Conservation (phyloP, 2,329 filamentous ascomycete species). For the Rutstroemia sp. region DNA sequence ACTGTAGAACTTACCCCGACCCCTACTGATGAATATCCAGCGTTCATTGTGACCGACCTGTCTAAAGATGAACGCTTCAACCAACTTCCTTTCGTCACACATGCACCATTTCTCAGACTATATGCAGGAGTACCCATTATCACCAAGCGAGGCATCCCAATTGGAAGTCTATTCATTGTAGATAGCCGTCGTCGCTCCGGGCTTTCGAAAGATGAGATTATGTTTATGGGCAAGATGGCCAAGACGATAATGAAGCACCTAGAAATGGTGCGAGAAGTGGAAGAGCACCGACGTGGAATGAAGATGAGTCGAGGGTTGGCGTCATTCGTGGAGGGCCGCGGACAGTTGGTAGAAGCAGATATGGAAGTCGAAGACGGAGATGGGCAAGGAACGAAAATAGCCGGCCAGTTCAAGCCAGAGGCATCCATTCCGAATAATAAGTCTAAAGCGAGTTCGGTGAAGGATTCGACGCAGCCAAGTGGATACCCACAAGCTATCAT, state of each 20-base stretch:
- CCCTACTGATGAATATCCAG: slow-evolving; percentile 20
- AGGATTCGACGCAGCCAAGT: slow-evolving; percentile 7
- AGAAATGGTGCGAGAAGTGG: slow-evolving; percentile 47
- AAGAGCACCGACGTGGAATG: slow-evolving; percentile 46
- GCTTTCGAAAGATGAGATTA: slow-evolving; percentile 40
- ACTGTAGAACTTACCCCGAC: slow-evolving; percentile 24
- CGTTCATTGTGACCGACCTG: slow-evolving; percentile 28
- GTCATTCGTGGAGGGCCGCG: slow-evolving; percentile 43
- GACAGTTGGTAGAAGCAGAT: slow-evolving; percentile 25
- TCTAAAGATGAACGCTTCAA: slow-evolving; percentile 26
- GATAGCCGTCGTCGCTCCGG: slow-evolving; percentile 48
- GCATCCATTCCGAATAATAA: slow-evolving; percentile 13
- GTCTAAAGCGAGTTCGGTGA: slow-evolving; percentile 16
- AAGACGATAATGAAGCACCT: slow-evolving; percentile 53
- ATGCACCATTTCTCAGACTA: slow-evolving; percentile 22
- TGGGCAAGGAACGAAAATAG: slow-evolving; percentile 26
- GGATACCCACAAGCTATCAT: slow-evolving; percentile 6
- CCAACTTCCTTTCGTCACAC: slow-evolving; percentile 24
- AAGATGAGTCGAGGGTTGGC: slow-evolving; percentile 48
- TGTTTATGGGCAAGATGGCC: slow-evolving; percentile 51
- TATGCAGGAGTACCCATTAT: slow-evolving; percentile 30
- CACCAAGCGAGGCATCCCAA: slow-evolving; percentile 31
- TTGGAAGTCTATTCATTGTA: slow-evolving; percentile 55
- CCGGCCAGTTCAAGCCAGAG: slow-evolving; percentile 25
- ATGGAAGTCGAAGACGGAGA: slow-evolving; percentile 23